phyloP scores from a whole-genome alignment of 2,329 filamentous ascomycete species.

The Chrysoporthe puriensis region DNA sequence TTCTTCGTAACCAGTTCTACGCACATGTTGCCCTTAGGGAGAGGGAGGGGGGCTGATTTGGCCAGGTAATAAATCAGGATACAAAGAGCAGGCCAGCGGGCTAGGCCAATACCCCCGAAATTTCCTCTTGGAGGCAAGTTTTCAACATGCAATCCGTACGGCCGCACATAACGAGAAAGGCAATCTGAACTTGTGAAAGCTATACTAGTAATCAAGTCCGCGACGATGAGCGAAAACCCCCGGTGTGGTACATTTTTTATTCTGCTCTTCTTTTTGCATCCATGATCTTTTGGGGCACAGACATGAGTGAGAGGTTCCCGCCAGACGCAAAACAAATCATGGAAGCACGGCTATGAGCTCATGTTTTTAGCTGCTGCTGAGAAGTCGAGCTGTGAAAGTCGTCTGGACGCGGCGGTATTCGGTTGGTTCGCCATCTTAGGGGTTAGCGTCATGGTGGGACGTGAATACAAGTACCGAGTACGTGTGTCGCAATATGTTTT shows the following conservation, averaged over 20 bases:
- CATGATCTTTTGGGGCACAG: not conserved
- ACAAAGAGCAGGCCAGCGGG: not conserved
- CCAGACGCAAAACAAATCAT: not conserved
- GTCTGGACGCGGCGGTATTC: not conserved
- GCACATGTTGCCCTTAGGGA: not conserved
- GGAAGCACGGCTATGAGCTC: not conserved
- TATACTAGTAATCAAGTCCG: not conserved
- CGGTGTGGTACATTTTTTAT: not conserved
- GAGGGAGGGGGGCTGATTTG: not conserved
- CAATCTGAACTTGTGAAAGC: not conserved
- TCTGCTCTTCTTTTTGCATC: not conserved
- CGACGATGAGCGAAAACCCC: not conserved
- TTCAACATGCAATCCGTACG: not conserved
- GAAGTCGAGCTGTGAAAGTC: not conserved
- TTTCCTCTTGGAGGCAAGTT: no score
- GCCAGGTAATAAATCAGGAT: not conserved
- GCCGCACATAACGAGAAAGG: not conserved
- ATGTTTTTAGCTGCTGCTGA: not conserved
- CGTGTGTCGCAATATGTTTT: not conserved
- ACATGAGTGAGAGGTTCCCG: not conserved
- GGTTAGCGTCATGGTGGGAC: not conserved
- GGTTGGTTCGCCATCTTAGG: not conserved
- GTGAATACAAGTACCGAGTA: slow-evolving; percentile 3
- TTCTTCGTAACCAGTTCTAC: not conserved
- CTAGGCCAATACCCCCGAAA: no score